These are phyloP conservation scores for Cymbopogon citratus DNA, from an alignment of 176 grass and related monocot species.

Conservation along the genomic window DNA sequence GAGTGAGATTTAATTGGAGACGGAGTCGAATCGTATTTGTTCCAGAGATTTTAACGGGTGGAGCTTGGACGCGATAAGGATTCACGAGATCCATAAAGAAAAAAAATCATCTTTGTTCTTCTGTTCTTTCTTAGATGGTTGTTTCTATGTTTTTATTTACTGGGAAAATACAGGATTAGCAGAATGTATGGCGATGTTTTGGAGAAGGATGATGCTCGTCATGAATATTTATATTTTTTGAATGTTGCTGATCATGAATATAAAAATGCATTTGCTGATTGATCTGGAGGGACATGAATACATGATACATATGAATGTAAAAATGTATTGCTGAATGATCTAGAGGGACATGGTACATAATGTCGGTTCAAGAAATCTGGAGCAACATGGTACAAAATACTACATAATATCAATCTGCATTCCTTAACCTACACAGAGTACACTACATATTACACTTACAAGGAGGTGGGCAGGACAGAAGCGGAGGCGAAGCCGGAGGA, in stretches of 20 bases:
- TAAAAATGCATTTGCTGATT: background rate
- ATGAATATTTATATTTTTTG: no score
- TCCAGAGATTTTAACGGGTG: no score
- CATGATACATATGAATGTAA: background rate
- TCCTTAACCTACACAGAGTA: background rate
- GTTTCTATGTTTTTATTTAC: no score
- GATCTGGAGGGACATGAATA: conserved; percentile 5
- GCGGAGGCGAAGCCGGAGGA: background rate
- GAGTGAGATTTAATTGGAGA: no score
- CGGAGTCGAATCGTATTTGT: no score
- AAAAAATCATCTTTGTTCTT: no score
- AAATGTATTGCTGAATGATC: background rate
- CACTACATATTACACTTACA: background rate
- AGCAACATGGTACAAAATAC: conserved; percentile 16
- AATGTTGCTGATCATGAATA: background rate
- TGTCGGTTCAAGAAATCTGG: background rate
- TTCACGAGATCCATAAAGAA: no score
- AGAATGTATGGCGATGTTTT: no score
- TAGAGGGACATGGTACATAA: conserved; percentile 19
- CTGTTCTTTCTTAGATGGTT: no score
- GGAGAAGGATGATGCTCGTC: no score
- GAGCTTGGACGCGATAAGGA: no score
- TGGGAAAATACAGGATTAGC: no score
- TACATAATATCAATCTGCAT: conserved; percentile 13
- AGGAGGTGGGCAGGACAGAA: background rate